A percentile compares a stretch with the other conserved stretches of the same genome.
Evolutionary conservation across 2,329 filamentous ascomycete species (phyloP).

Genomic region (Didymella pomorum): DNA sequence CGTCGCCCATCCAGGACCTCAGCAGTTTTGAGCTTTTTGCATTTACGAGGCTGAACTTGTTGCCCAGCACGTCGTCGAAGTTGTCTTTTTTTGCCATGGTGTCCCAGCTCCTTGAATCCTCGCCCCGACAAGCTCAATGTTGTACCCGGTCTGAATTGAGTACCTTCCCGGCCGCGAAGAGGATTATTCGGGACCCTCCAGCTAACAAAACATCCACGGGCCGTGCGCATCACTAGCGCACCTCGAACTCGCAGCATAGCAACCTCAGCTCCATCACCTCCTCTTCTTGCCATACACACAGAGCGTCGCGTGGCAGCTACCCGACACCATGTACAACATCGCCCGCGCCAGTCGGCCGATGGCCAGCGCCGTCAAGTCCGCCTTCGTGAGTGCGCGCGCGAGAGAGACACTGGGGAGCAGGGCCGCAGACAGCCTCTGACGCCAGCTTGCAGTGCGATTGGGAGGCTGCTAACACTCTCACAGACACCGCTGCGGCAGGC

Average conservation of each 20-base stretch:
- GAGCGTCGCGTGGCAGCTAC: constrained; percentile 34
- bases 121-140: too few species aligned
- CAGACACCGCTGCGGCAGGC: constrained; percentile 62
- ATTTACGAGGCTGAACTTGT: constrained; percentile 61
- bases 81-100: constrained; percentile 46
- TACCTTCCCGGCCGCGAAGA: constrained; percentile 31
- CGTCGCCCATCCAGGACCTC: constrained; percentile 64
- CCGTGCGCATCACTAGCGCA: constrained; percentile 41
- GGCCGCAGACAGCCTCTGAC: constrained; percentile 41
- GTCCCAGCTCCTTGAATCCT: constrained; percentile 2
- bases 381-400: constrained; percentile 67
- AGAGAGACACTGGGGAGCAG: constrained; percentile 7
- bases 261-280: constrained; percentile 37
- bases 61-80: constrained; percentile 64
- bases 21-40: constrained; percentile 63
- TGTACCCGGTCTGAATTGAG: constrained; percentile 17
- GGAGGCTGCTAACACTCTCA: constrained; percentile 51
- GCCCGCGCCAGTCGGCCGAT: constrained; percentile 74
- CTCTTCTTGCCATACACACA: constrained; percentile 20
- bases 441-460: constrained; percentile 39
- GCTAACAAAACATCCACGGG: background rate
- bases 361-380: constrained; percentile 79
- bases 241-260: constrained; percentile 37
- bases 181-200: background rate
- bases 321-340: constrained; percentile 81